Percentiles rank a stretch among this genome's conserved stretches.
Evolutionary conservation across 257 asterid genomes (phyloP).

Genomic region (Voacanga thouarsii): DNA sequence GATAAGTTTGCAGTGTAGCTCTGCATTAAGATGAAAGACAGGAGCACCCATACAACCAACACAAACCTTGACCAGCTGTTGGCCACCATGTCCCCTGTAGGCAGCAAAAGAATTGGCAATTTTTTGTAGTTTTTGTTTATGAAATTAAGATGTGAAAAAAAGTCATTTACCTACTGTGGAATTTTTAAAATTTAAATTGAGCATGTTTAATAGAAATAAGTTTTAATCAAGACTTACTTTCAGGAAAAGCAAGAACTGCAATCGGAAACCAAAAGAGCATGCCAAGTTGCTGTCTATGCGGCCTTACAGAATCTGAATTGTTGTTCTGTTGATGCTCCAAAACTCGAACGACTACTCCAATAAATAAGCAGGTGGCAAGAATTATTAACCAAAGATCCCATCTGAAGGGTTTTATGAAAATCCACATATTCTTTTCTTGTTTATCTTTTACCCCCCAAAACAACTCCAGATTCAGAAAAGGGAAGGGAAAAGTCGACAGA

Average conservation of each 20-base stretch:
- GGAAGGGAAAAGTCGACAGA: constrained; percentile 51
- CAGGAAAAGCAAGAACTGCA: constrained; percentile 57
- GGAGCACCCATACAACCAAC: constrained; percentile 42
- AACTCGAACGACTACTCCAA: constrained; percentile 31
- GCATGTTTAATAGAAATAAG: too few species aligned
- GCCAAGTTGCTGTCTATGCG: constrained; percentile 23
- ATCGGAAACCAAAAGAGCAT: constrained; percentile 40
- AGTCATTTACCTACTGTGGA: neutral
- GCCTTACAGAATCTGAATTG: constrained; percentile 14
- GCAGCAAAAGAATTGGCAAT: neutral
- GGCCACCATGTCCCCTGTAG: constrained; percentile 44
- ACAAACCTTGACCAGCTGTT: constrained; percentile 57
- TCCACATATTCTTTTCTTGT: constrained; percentile 52
- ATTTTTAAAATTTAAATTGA: too few species aligned
- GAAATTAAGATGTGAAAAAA: neutral
- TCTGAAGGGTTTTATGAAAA: constrained; percentile 38
- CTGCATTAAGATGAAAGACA: constrained; percentile 55
- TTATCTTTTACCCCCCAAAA: constrained; percentile 37
- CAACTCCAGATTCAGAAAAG: constrained; percentile 54
- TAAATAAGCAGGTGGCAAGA: constrained; percentile 18
- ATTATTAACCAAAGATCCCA: constrained; percentile 54
- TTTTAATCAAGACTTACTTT: constrained; percentile 24
- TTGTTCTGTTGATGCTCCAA: constrained; percentile 26
- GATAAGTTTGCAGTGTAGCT: constrained; percentile 57
- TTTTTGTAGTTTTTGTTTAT: neutral